phyloP scores from a whole-genome alignment of 805 yeast genomes.

The Saturnispora sekii region DNA sequence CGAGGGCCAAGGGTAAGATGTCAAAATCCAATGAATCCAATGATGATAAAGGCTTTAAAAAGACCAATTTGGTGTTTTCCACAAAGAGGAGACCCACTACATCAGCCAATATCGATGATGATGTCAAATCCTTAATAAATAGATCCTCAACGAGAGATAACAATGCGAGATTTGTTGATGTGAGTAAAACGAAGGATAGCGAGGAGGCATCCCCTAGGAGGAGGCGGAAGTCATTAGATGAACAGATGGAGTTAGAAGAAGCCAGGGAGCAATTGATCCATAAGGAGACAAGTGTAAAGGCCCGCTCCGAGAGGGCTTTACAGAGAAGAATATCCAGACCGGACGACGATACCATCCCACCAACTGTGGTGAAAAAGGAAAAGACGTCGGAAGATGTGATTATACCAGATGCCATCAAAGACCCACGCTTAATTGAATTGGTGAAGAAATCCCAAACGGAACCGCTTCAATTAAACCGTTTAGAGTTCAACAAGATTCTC shows the following conservation, averaged over 20 bases:
- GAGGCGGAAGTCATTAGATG: not conserved
- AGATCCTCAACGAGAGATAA: no score
- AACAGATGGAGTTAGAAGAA: not conserved
- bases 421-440: conserved; percentile 3
- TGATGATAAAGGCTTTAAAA: not conserved
- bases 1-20: no score
- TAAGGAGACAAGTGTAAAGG: not conserved
- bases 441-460: conserved; percentile 1
- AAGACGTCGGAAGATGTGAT: not conserved
- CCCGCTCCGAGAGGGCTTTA: conserved; percentile 1
- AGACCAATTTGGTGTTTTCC: not conserved
- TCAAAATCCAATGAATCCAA: not conserved
- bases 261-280: not conserved
- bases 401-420: conserved; percentile 4
- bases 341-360: not conserved
- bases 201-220: not conserved
- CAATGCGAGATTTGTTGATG: no score
- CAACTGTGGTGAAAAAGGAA: not conserved
- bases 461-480: conserved; percentile 4
- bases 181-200: no score
- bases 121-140: not conserved
- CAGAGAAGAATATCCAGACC: conserved; percentile 4
- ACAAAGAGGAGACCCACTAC: not conserved
- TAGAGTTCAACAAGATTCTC: conserved; percentile 6
- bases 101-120: not conserved